These are phyloP conservation scores for Neonectria hederae DNA, from an alignment of 2,329 filamentous ascomycete genomes.

Conservation along the genomic window DNA sequence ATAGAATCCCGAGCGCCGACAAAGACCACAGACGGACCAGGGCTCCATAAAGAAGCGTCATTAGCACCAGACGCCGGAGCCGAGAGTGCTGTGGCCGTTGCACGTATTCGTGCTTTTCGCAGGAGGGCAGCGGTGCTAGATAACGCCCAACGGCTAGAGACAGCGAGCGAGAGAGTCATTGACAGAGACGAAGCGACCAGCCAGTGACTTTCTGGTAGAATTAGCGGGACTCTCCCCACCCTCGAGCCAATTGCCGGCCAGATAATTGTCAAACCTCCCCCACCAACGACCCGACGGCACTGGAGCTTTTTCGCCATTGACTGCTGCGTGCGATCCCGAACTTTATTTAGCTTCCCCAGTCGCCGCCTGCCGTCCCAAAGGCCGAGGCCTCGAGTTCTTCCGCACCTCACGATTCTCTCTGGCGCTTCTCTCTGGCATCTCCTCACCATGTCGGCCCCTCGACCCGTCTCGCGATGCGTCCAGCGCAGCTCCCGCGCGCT, in stretches of 20 bases:
- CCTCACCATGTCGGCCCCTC: constrained; percentile 48
- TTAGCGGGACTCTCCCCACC: constrained; percentile 5
- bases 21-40: constrained; percentile 9
- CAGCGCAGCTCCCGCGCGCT: constrained; percentile 50
- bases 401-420: constrained; percentile 17
- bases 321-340: constrained; percentile 6
- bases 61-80: neutral
- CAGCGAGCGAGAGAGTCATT: constrained; percentile 2
- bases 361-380: constrained; percentile 11
- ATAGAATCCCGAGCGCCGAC: constrained; percentile 38
- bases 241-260: constrained; percentile 33
- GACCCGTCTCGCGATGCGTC: constrained; percentile 52
- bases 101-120: neutral
- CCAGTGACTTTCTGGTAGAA: neutral
- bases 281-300: constrained; percentile 23
- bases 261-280: constrained; percentile 38
- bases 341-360: constrained; percentile 12
- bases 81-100: neutral
- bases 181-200: neutral
- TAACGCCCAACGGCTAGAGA: neutral
- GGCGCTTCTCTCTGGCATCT: neutral
- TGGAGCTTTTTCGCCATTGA: constrained; percentile 29
- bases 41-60: constrained; percentile 8
- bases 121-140: neutral
- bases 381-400: constrained; percentile 43